phyloP scores from a whole-genome alignment of 2,329 filamentous ascomycete genomes.

The Colletotrichum godetiae region DNA sequence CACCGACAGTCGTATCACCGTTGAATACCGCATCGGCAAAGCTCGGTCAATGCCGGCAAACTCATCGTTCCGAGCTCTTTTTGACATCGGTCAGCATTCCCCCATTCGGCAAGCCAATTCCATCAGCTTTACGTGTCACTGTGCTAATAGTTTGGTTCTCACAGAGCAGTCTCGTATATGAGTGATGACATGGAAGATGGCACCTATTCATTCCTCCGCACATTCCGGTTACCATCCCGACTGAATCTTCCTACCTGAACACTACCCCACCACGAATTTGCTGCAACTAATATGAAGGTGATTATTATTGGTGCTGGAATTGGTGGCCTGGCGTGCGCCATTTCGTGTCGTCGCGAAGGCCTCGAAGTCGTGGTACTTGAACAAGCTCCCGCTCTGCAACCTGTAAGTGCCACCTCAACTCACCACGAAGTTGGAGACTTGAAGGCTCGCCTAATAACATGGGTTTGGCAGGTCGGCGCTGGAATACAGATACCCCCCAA shows the following conservation, averaged over 20 bases:
- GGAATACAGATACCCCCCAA: conserved; percentile 28
- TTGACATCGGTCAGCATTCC: background rate
- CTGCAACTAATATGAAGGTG: conserved; percentile 16
- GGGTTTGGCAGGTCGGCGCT: conserved; percentile 11
- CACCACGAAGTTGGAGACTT: too few relatives aligned
- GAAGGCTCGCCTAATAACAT: background rate
- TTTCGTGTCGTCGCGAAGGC: conserved; percentile 11
- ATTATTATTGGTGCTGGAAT: conserved; percentile 21
- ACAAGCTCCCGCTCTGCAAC: conserved; percentile 8
- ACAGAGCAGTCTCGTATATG: background rate
- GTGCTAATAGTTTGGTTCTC: background rate
- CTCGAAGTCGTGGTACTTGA: conserved; percentile 31
- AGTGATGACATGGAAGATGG: too few relatives aligned
- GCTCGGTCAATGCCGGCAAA: background rate
- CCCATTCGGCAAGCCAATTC: background rate
- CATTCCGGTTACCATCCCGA: too few relatives aligned
- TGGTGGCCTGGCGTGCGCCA: conserved; percentile 23
- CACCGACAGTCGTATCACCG: background rate
- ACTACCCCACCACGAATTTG: too few relatives aligned
- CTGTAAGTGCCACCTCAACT: background rate
- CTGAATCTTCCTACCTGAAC: too few relatives aligned
- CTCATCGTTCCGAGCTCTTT: background rate
- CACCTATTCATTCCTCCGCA: too few relatives aligned
- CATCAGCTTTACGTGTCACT: background rate
- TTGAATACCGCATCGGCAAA: background rate